Evolutionary conservation across 495 filamentous ascomycete genomes (phyloP), one percentile per base, ranked within the genome.

Genomic region (Achaetomiella virescens): DNA sequence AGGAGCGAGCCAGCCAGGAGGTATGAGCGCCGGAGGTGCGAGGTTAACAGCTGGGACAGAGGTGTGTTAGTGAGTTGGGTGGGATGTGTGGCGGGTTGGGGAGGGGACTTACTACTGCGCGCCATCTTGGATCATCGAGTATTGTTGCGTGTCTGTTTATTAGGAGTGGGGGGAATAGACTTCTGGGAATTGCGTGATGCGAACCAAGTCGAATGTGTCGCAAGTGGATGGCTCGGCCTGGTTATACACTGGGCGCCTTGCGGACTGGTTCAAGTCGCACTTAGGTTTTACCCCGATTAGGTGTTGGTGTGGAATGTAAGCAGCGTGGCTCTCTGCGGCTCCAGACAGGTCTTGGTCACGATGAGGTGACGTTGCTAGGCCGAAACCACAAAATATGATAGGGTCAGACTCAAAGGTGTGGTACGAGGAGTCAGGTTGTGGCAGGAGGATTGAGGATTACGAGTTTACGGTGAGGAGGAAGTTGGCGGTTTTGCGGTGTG

Each of bases 1-100:
- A 95, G 73, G 52, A 89, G 71, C 25, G 88, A 83, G 55, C 80
- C 83, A 52, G 82, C 83, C 69, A 88, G 85, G 61, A 96, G 81
- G 69, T n/a, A 95, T 71, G 54, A 92, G 80, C 70, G 87, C 85
- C 37, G 82, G 48, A 17, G 73, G 58, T 57, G 73, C 74, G 49
- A 78, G 60, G 38, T 57, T 55, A 29, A 64, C 57, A 52, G 72
- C 72, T 78, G 35, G n/a, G n/a, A 21, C 8, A 29, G 3, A 5
- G 33, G 25, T 22, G 37, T 10, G 42, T 58, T 52, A 53, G 52
- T 55, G 38, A 42, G 24, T 20, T 1, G 2, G 1, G 37, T 20
- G 25, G 2, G n/a, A 10, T 35, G 17, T 3, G 11, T 40, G 5
- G 9, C 1, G 40, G 31, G 21, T 21, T n/a, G 20, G 21, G 31